Evolutionary conservation across 148 eudicot genomes (phyloP).

Genomic region (Amaranthus cruentus): DNA sequence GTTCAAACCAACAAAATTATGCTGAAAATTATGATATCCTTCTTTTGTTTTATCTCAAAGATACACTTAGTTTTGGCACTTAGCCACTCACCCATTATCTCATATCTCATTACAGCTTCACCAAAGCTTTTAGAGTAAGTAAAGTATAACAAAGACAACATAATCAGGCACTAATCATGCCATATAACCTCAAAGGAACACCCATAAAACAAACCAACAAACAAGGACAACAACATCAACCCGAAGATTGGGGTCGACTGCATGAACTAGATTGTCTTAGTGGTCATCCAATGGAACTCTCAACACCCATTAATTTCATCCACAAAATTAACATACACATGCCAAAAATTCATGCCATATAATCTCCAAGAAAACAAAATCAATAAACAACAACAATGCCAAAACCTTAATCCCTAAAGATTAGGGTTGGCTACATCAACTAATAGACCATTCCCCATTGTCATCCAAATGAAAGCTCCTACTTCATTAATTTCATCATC

Average conservation of each 20-base stretch:
- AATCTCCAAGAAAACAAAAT: constrained; percentile 4
- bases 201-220: not conserved
- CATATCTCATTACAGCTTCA: not conserved
- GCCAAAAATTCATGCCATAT: not conserved
- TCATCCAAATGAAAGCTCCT: too few relatives aligned
- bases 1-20: not conserved
- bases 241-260: too few relatives aligned
- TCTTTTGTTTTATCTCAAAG: too few relatives aligned
- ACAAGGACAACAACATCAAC: not conserved
- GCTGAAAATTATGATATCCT: too few relatives aligned
- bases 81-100: not conserved
- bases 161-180: not conserved
- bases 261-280: too few relatives aligned
- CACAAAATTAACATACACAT: constrained; percentile 6
- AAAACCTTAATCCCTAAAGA: not conserved
- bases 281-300: too few relatives aligned
- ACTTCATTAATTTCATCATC: not conserved
- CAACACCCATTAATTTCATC: too few relatives aligned
- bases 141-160: not conserved
- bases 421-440: too few relatives aligned
- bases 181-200: too few relatives aligned
- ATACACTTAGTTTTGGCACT: not conserved
- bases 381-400: not conserved
- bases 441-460: too few relatives aligned
- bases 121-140: not conserved